These are phyloP conservation scores for Ajuga chamaepitys DNA, from an alignment of 257 asterid genomes.

Conservation along the genomic window DNA sequence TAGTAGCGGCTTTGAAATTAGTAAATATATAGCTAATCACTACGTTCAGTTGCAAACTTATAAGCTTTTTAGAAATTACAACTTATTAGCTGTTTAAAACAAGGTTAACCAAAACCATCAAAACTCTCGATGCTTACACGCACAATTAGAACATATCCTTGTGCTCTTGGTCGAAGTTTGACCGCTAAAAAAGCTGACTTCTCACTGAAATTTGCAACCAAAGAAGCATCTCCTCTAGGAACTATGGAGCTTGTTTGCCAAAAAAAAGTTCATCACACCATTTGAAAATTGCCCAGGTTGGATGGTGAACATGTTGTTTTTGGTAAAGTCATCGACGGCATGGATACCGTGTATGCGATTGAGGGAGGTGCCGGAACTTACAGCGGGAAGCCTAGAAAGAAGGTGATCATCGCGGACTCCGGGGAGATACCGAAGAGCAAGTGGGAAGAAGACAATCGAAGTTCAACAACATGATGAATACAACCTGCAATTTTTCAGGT, in stretches of 20 bases:
- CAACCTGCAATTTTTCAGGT: slow-evolving; percentile 12
- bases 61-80: too few relatives aligned
- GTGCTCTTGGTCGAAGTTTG: not conserved
- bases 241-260: not conserved
- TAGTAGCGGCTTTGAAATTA: too few relatives aligned
- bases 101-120: not conserved
- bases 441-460: slow-evolving; percentile 63
- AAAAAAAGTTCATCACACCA: not conserved
- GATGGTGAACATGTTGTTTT: slow-evolving; percentile 84
- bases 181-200: not conserved
- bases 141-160: not conserved
- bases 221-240: not conserved
- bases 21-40: too few relatives aligned
- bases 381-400: slow-evolving; percentile 88
- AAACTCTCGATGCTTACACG: not conserved
- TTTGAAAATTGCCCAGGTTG: slow-evolving; percentile 43
- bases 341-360: slow-evolving; percentile 84
- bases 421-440: slow-evolving; percentile 85
- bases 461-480: slow-evolving; percentile 17
- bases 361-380: slow-evolving; percentile 95
- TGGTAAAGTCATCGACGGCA: slow-evolving; percentile 81
- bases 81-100: not conserved
- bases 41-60: too few relatives aligned
- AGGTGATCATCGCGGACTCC: slow-evolving; percentile 63
- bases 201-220: not conserved